A percentile compares a stretch with the other conserved stretches of the same genome.
Conservation (phyloP, 2,329 filamentous ascomycete genomes). For the Pyricularia pennisetigena region DNA sequence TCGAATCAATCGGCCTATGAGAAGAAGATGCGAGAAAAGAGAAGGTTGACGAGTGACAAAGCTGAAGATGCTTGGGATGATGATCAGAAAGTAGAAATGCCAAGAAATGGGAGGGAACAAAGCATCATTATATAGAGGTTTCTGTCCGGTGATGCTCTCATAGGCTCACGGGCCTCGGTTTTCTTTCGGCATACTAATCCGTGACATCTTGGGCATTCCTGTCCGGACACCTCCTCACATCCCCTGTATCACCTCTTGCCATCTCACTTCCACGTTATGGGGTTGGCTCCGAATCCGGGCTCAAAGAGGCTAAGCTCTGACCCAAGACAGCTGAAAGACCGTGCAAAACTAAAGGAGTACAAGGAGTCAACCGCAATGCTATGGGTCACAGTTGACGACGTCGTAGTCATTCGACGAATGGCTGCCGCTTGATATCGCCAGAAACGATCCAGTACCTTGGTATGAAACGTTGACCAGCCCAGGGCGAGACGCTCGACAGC, state of each 20-base stretch:
- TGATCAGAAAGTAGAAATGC: not conserved
- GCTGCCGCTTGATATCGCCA: not conserved
- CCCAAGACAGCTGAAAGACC: not conserved
- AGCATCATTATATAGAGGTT: not conserved
- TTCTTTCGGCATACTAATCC: not conserved
- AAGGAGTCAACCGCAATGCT: not conserved
- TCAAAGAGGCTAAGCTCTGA: not conserved
- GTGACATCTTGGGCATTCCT: too few relatives aligned
- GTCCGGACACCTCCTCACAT: not conserved
- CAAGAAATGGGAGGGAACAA: not conserved
- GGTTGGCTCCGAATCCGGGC: not conserved
- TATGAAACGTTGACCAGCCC: not conserved
- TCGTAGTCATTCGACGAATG: not conserved
- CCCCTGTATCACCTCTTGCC: not conserved
- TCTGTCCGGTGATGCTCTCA: not conserved
- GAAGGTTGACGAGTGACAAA: not conserved
- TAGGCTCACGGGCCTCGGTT: not conserved
- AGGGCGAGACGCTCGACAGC: not conserved
- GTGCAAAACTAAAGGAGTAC: not conserved
- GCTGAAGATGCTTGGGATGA: not conserved
- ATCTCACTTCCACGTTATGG: not conserved
- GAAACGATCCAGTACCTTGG: not conserved
- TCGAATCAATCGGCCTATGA: conserved; percentile 1
- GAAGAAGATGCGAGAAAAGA: not conserved
- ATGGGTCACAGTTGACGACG: not conserved